Percentiles rank a stretch among this genome's conserved stretches.
These are phyloP conservation scores for Teratosphaeriaceae sp. DNA, from an alignment of 2,329 filamentous ascomycete species.

Conservation along the genomic window DNA sequence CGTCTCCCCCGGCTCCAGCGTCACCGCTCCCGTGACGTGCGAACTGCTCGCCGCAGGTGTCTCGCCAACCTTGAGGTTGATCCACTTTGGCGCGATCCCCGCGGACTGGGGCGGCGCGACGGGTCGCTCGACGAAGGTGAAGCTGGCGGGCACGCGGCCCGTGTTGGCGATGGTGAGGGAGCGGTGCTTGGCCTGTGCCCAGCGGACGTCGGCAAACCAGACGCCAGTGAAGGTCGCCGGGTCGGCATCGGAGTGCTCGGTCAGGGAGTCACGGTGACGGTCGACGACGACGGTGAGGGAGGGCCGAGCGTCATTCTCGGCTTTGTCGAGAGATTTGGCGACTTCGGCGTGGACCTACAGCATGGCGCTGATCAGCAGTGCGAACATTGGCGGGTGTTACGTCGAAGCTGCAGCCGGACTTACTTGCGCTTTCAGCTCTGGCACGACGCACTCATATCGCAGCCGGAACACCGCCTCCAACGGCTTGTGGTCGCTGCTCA, in stretches of 20 bases:
- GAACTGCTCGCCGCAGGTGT: slow-evolving; percentile 13
- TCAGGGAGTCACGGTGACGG: slow-evolving; percentile 31
- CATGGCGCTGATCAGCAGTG: too few species aligned
- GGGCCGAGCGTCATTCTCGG: slow-evolving; percentile 84
- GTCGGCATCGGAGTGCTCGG: slow-evolving; percentile 36
- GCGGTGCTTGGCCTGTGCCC: slow-evolving; percentile 57
- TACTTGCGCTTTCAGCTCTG: slow-evolving; percentile 74
- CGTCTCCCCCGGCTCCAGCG: slow-evolving; percentile 78
- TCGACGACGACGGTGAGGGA: slow-evolving; percentile 67
- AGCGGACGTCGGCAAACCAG: slow-evolving; percentile 71
- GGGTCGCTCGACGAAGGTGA: slow-evolving; percentile 72
- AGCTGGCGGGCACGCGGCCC: slow-evolving; percentile 69
- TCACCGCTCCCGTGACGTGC: slow-evolving; percentile 45
- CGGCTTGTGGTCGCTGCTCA: slow-evolving; percentile 94
- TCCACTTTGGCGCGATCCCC: slow-evolving; percentile 55
- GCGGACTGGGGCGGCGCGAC: slow-evolving; percentile 36
- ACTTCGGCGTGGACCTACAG: slow-evolving; percentile 64
- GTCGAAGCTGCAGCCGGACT: not conserved
- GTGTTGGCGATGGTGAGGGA: slow-evolving; percentile 88
- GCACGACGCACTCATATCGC: slow-evolving; percentile 79
- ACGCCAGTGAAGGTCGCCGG: slow-evolving; percentile 49
- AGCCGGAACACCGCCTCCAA: slow-evolving; percentile 76
- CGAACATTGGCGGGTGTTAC: too few species aligned
- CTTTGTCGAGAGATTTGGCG: slow-evolving; percentile 77
- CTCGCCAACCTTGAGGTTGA: slow-evolving; percentile 48